Evolutionary conservation across 805 yeast genomes (phyloP), one percentile per base, ranked within the genome.

Genomic region (Wickerhamomyces xylosicus): DNA sequence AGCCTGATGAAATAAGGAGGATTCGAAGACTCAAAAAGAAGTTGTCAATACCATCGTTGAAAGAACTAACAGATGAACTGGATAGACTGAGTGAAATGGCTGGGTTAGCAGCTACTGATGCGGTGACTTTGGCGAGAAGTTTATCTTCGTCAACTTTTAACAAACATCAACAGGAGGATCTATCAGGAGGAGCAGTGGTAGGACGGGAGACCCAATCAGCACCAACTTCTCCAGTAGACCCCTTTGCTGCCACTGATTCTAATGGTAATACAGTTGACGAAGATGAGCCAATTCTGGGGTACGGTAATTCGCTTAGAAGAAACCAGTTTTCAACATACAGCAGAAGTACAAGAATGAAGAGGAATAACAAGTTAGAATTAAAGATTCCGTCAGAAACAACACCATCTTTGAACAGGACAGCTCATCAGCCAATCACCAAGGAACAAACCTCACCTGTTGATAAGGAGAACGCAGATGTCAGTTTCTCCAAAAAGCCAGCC

Each of bases 101-200:
- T 0, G 92, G 94, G 0, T 61, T 84, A 58, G 79, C 77, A 38
- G 78, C 86, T 4, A 72, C 79, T 31, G 94, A 85, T 62, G 94
- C 95, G 1, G 79, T 81, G 5, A 77, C 94, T 0, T 64, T 85
- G 40, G 95, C 95, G 0, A 66, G 94, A 51, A 77, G 92, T 2
- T 66, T 86, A 36, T 80, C 90, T 2, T 71, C 85, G 36, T 31
- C 25, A 31, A 35, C 13, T 20, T 43, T 14, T 32, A 37, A 14
- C 28, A 33, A 10, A 39, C 36, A 9, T 28, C 36, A 18, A 8
- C 39, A 17, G 36, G 38, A 29, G 37, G n/a, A 25, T 5, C 29
- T 25, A n/a, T n/a, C n/a, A 8, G 29, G 29, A 7, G 29, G 29
- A 8, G 5, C 14, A 5, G 13, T n/a, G n/a, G n/a, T n/a, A 37